Conservation (phyloP, 257 asterid genomes). For the Jasminum sambac region DNA sequence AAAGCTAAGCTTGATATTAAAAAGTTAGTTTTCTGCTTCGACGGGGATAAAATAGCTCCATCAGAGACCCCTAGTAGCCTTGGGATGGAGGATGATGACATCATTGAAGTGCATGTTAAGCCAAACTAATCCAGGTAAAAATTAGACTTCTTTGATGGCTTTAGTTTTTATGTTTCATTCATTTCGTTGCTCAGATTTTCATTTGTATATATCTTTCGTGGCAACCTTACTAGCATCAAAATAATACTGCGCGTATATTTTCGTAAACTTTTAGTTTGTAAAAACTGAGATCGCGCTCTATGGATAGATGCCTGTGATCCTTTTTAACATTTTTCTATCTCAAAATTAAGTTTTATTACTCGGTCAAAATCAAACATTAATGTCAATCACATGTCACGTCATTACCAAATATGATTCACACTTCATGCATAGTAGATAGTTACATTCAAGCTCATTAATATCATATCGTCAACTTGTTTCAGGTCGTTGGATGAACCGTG, state of each 20-base stretch:
- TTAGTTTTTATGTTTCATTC: neutral
- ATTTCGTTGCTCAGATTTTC: conserved; percentile 11
- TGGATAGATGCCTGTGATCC: too few relatives aligned
- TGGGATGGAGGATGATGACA: conserved; percentile 88
- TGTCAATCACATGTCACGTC: too few relatives aligned
- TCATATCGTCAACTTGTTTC: conserved; percentile 12
- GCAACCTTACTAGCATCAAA: neutral
- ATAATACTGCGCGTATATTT: neutral
- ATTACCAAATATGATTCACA: too few relatives aligned
- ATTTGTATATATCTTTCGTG: neutral
- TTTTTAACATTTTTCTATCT: too few relatives aligned
- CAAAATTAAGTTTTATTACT: too few relatives aligned
- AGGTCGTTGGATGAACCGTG: conserved; percentile 12
- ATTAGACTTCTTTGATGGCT: conserved; percentile 9
- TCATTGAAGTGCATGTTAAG: conserved; percentile 73
- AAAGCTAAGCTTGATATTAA: conserved; percentile 55
- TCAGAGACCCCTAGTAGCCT: conserved; percentile 64
- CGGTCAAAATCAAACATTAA: too few relatives aligned
- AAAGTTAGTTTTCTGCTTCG: conserved; percentile 61
- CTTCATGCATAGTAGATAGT: neutral
- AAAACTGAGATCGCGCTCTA: too few relatives aligned
- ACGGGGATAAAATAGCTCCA: conserved; percentile 77
- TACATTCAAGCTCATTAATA: neutral
- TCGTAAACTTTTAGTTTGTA: too few relatives aligned
- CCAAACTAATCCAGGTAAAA: conserved; percentile 45